These are phyloP conservation scores for Fomitiporia mediterranea DNA, from an alignment of 1,284 basidiomycete genomes.

Conservation along the genomic window DNA sequence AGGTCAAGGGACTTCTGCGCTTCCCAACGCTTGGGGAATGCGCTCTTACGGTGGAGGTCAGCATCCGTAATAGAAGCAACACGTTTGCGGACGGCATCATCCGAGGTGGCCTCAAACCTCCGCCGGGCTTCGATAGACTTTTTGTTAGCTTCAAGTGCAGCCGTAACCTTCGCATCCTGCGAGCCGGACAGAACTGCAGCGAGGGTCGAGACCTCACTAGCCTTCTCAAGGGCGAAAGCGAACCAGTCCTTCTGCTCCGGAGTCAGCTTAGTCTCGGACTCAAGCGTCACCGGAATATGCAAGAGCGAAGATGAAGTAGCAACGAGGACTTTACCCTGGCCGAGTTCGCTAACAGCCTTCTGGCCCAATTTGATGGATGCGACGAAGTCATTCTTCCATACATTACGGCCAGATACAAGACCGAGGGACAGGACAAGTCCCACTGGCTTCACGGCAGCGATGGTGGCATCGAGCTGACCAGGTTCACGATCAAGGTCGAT, in stretches of 20 bases:
- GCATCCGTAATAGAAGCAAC: constrained; percentile 89
- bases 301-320: constrained; percentile 97
- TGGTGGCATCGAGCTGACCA: constrained; percentile 80
- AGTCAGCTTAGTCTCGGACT: constrained; percentile 90
- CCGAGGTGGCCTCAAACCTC: constrained; percentile 92
- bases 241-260: constrained; percentile 96
- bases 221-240: constrained; percentile 98
- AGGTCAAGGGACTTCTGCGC: constrained; percentile 89
- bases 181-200: constrained; percentile 81
- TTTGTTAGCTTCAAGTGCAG: constrained; percentile 84
- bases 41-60: constrained; percentile 86
- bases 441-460: constrained; percentile 82
- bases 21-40: constrained; percentile 85
- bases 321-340: constrained; percentile 85
- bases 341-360: constrained; percentile 81
- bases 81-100: constrained; percentile 94
- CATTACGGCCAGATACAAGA: constrained; percentile 97
- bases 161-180: constrained; percentile 65
- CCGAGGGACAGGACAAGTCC: constrained; percentile 88
- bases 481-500: constrained; percentile 96
- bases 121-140: constrained; percentile 92
- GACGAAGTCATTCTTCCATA: constrained; percentile 98
- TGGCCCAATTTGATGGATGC: constrained; percentile 81
- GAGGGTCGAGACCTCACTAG: constrained; percentile 84
- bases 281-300: constrained; percentile 96